Conservation (phyloP, 495 filamentous ascomycete genomes). For the Arthonia radiata region DNA sequence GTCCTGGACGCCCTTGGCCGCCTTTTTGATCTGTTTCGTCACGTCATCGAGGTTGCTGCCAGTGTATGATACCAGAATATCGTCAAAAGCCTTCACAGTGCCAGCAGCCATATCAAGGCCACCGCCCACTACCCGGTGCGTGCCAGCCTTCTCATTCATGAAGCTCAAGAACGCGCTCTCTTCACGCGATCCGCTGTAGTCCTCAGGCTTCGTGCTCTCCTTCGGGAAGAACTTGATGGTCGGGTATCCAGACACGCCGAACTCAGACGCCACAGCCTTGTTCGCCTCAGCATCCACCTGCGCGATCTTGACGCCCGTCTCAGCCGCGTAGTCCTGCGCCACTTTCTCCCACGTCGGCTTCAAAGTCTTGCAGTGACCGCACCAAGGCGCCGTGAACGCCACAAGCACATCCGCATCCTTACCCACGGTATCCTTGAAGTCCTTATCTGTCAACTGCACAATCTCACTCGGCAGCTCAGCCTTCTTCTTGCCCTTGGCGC, state of each 20-base stretch:
- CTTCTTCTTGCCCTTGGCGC: conserved; percentile 44
- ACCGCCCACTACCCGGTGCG: conserved; percentile 63
- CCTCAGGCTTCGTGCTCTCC: conserved; percentile 45
- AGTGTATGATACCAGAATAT: conserved; percentile 40
- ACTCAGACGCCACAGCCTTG: conserved; percentile 49
- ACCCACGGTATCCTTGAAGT: conserved; percentile 57
- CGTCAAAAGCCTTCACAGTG: conserved; percentile 53
- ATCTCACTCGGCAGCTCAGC: conserved; percentile 51
- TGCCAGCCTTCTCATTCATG: conserved; percentile 75
- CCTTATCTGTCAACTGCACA: conserved; percentile 50
- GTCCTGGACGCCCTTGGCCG: conserved; percentile 38
- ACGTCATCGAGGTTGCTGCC: conserved; percentile 34
- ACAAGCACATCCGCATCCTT: conserved; percentile 77
- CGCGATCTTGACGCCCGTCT: conserved; percentile 57
- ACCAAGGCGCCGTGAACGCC: conserved; percentile 93
- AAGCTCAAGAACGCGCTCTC: conserved; percentile 57
- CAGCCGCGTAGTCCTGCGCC: conserved; percentile 56
- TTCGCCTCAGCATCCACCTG: conserved; percentile 84
- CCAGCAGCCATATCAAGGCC: conserved; percentile 58
- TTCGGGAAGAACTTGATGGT: conserved; percentile 97
- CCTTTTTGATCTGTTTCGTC: conserved; percentile 40
- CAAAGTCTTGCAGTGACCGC: conserved; percentile 91
- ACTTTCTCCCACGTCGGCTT: conserved; percentile 78
- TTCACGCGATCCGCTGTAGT: conserved; percentile 53
- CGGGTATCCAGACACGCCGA: conserved; percentile 65